phyloP scores from a whole-genome alignment of 2,329 filamentous ascomycete species.

The Pseudogymnoascus sp. region DNA sequence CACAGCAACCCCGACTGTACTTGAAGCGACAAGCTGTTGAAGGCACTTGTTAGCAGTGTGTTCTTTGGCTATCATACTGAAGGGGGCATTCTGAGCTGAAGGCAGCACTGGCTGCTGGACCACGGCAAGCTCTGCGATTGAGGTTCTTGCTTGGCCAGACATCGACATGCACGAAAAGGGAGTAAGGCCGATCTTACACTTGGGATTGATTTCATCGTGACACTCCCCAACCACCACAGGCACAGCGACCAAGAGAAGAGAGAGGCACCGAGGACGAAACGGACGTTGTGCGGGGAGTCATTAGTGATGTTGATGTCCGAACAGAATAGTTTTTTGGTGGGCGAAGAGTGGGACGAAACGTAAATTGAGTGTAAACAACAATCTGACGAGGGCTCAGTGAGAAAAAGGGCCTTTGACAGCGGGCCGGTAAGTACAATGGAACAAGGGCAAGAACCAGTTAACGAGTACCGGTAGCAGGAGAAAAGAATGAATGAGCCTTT shows the following conservation, averaged over 20 bases:
- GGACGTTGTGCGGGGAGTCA: slow-evolving; percentile 9
- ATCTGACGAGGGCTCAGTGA: slow-evolving; percentile 1
- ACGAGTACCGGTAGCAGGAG: background rate
- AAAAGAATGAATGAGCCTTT: slow-evolving; percentile 7
- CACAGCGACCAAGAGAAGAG: slow-evolving; percentile 9
- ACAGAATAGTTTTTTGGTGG: slow-evolving; percentile 8
- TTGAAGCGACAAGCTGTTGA: slow-evolving; percentile 29
- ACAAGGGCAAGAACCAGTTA: slow-evolving; percentile 1
- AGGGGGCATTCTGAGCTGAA: background rate
- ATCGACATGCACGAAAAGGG: background rate
- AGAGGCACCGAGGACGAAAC: slow-evolving; percentile 10
- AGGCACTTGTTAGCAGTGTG: slow-evolving; percentile 2
- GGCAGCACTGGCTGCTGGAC: background rate
- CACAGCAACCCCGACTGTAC: slow-evolving; percentile 30
- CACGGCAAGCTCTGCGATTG: background rate
- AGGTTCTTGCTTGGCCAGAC: background rate
- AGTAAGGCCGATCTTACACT: slow-evolving; percentile 12
- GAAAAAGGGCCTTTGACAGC: background rate
- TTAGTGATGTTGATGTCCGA: slow-evolving; percentile 7
- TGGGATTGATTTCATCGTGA: slow-evolving; percentile 15
- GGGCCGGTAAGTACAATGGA: slow-evolving; percentile 1
- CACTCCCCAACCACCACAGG: slow-evolving; percentile 7
- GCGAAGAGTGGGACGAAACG: slow-evolving; percentile 7
- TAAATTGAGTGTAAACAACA: slow-evolving; percentile 7
- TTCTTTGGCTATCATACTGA: background rate